A percentile compares a stretch with the other conserved stretches of the same genome.
Evolutionary conservation across 495 filamentous ascomycete genomes (phyloP).

Genomic region (Hyaloscypha bicolor): DNA sequence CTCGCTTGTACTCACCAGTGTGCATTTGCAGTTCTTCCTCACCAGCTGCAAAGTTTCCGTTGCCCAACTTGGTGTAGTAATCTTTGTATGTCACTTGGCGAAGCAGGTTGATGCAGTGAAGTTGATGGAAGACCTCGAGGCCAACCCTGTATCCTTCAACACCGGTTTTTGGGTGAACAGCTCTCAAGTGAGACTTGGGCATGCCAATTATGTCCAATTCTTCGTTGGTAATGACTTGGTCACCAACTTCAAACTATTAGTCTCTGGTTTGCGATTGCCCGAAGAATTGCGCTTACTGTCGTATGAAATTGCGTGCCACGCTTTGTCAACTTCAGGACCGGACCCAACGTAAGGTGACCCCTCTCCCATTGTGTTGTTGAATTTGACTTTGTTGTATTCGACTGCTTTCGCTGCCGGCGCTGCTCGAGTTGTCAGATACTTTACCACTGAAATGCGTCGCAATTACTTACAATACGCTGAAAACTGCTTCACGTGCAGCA

Average conservation of each 20-base stretch:
- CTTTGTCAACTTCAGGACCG: constrained; percentile 46
- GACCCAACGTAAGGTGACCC: constrained; percentile 46
- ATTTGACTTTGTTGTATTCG: constrained; percentile 46
- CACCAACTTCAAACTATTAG: constrained; percentile 38
- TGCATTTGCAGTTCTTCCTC: constrained; percentile 35
- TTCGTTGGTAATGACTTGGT: constrained; percentile 53
- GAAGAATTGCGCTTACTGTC: constrained; percentile 37
- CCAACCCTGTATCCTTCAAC: constrained; percentile 53
- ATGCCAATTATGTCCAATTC: constrained; percentile 50
- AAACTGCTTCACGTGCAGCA: constrained; percentile 29
- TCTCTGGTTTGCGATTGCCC: not conserved
- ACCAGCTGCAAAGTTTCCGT: constrained; percentile 33
- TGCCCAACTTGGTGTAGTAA: constrained; percentile 46
- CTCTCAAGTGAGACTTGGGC: constrained; percentile 45
- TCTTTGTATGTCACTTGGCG: constrained; percentile 52
- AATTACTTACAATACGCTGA: constrained; percentile 32
- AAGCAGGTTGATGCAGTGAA: constrained; percentile 56
- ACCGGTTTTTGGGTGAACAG: constrained; percentile 50
- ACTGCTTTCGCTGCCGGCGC: constrained; percentile 48
- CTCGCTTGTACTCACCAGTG: constrained; percentile 32
- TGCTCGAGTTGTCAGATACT: constrained; percentile 17
- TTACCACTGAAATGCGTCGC: not conserved
- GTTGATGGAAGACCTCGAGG: constrained; percentile 59
- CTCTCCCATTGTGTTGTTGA: constrained; percentile 42
- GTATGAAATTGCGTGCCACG: constrained; percentile 47